phyloP scores from a whole-genome alignment of 306 rosid species.

The Prunus persica region Prunus_persica_NCBIv2 NC_034012.1:7075501-7076000 shows the following conservation, averaged over 20 bases:
- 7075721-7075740: too few species aligned
- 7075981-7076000: not conserved
- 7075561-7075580: too few species aligned
- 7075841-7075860: not conserved
- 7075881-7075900: slow-evolving; percentile 3
- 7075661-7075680: too few species aligned
- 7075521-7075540: too few species aligned
- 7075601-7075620: too few species aligned
- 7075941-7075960: not conserved
- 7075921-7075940: not conserved
- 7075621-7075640: too few species aligned
- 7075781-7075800: slow-evolving; percentile 4
- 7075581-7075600: too few species aligned
- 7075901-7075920: not conserved
- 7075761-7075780: slow-evolving; percentile 13
- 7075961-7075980: not conserved
- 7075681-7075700: too few species aligned
- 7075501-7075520: too few species aligned
- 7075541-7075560: too few species aligned
- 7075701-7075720: too few species aligned
- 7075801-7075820: slow-evolving; percentile 22
- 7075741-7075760: not conserved
- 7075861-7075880: not conserved
- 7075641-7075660: too few species aligned
- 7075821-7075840: not conserved